Evolutionary conservation across 768 basidiomycete species (phyloP).

Genomic region (Suillus lakei): DNA sequence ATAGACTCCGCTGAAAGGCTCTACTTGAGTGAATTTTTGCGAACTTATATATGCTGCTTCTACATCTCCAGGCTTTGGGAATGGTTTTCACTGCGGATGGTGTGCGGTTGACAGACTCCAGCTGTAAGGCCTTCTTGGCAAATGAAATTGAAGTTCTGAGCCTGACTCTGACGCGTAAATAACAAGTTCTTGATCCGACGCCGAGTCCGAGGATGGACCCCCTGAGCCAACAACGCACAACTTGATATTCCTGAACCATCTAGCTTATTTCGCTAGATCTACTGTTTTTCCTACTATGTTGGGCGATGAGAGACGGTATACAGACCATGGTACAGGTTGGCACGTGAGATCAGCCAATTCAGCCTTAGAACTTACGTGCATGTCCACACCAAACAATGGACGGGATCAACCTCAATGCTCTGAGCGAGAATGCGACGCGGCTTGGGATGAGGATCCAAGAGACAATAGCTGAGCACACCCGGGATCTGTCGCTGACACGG

Average conservation of each 20-base stretch:
- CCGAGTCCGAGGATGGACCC: not conserved
- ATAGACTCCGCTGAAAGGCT: not conserved
- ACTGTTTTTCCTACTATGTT: not conserved
- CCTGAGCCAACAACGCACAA: not conserved
- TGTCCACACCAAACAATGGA: conserved; percentile 28
- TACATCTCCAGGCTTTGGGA: not conserved
- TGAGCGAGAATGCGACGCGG: conserved; percentile 84
- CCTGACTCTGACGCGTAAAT: not conserved
- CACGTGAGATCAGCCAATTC: not conserved
- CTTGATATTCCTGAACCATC: not conserved
- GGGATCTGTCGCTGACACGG: conserved; percentile 67
- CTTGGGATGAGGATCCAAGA: conserved; percentile 85
- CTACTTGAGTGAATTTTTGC: not conserved
- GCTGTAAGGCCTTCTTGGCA: not conserved
- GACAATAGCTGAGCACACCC: conserved; percentile 78
- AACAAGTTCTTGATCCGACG: not conserved
- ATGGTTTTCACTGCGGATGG: not conserved
- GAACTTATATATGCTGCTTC: not conserved
- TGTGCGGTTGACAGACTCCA: not conserved
- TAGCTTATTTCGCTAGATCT: not conserved
- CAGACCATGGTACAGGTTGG: too few relatives aligned
- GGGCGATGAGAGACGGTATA: too few relatives aligned
- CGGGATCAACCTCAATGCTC: conserved; percentile 39
- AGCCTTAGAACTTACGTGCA: conserved; percentile 1
- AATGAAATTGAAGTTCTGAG: not conserved